Conservation (phyloP, 140 eudicot genomes). For the Senecio squalidus region DNA sequence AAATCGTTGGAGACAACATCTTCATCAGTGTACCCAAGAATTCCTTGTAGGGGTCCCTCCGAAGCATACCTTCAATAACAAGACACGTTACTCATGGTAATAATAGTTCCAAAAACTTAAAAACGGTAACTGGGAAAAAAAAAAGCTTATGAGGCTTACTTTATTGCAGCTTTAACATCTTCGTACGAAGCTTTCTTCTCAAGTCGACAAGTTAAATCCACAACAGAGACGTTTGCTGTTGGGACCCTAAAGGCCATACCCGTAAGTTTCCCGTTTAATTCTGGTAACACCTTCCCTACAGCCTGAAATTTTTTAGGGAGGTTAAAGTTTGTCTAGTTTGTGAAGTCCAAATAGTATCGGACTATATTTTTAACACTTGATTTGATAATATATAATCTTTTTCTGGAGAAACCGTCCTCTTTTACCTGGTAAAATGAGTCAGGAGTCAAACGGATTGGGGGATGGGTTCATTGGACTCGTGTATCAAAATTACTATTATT, state of each 20-base stretch:
- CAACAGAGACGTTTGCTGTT: conserved; percentile 83
- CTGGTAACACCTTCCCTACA: conserved; percentile 87
- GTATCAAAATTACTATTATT: too few species aligned
- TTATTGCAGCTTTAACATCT: conserved; percentile 81
- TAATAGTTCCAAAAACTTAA: conserved; percentile 1
- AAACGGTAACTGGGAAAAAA: neutral
- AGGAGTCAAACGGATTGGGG: too few species aligned
- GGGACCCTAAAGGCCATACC: conserved; percentile 91
- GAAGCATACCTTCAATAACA: conserved; percentile 56
- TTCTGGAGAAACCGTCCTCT: too few species aligned
- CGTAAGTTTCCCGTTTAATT: conserved; percentile 85
- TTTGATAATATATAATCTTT: too few species aligned
- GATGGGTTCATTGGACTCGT: too few species aligned
- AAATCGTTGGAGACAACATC: conserved; percentile 93
- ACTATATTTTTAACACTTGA: too few species aligned
- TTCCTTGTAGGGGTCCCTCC: conserved; percentile 75
- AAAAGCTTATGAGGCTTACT: conserved; percentile 29
- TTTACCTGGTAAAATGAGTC: too few species aligned
- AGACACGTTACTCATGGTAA: neutral
- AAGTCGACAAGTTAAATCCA: conserved; percentile 87
- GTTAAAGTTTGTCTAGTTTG: too few species aligned
- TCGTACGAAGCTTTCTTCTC: conserved; percentile 80
- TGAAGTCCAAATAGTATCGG: too few species aligned
- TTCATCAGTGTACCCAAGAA: conserved; percentile 89
- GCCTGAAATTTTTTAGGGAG: conserved; percentile 38